phyloP scores from a whole-genome alignment of 176 grass and related monocot species.

The Musa acuminata region DNA sequence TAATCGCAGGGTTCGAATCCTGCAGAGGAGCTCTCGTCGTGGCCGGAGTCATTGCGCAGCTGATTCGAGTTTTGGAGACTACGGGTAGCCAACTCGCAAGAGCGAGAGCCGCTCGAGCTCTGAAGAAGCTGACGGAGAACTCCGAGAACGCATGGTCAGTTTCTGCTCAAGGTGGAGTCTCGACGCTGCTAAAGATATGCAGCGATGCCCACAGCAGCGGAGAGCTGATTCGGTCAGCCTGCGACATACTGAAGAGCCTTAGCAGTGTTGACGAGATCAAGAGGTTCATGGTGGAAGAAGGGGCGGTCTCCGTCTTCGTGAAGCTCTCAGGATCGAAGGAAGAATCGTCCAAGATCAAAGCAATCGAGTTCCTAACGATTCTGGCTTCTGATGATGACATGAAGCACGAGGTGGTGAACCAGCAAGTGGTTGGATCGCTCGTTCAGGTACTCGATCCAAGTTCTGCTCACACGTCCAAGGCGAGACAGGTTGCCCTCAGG shows the following conservation, averaged over 20 bases:
- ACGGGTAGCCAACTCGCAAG: slow-evolving; percentile 20
- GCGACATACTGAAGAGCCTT: slow-evolving; percentile 57
- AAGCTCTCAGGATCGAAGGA: slow-evolving; percentile 31
- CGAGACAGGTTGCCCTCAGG: slow-evolving; percentile 51
- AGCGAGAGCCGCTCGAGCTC: slow-evolving; percentile 41
- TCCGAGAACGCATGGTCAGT: slow-evolving; percentile 83
- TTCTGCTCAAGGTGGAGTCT: slow-evolving; percentile 75
- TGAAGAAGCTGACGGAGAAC: slow-evolving; percentile 72
- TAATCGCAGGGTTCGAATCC: slow-evolving; percentile 43
- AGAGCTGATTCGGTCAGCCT: slow-evolving; percentile 43
- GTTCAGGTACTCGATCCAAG: slow-evolving; percentile 42
- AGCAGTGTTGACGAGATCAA: slow-evolving; percentile 58
- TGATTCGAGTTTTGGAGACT: slow-evolving; percentile 48
- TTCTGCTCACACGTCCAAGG: slow-evolving; percentile 41
- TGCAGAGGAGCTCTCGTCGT: slow-evolving; percentile 42
- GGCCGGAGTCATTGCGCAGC: slow-evolving; percentile 41
- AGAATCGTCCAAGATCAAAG: slow-evolving; percentile 46
- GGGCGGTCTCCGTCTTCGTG: slow-evolving; percentile 38
- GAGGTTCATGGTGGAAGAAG: slow-evolving; percentile 63
- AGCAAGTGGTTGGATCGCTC: slow-evolving; percentile 38
- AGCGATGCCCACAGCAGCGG: slow-evolving; percentile 17
- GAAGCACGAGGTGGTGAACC: slow-evolving; percentile 17
- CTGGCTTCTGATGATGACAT: slow-evolving; percentile 33
- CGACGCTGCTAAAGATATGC: slow-evolving; percentile 50
- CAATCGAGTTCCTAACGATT: slow-evolving; percentile 44